Conservation (phyloP, 1,284 basidiomycete species). For the Pseudozyma flocculosa region DNA sequence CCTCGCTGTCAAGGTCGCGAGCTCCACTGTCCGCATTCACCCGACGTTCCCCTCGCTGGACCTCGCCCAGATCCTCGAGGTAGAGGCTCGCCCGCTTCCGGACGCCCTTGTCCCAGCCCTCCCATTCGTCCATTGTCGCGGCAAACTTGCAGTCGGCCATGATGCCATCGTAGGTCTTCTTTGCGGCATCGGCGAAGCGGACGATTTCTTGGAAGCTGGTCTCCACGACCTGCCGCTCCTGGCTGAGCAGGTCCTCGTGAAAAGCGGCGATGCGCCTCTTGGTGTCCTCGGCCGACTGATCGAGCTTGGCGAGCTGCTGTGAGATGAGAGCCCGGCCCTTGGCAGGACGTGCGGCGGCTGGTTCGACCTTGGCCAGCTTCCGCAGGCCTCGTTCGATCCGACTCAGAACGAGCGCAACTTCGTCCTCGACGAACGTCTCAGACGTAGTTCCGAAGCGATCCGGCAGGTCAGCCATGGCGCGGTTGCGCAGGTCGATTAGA, state of each 20-base stretch:
- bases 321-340: constrained; percentile 26
- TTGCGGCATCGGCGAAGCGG: constrained; percentile 31
- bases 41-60: constrained; percentile 23
- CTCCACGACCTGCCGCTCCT: constrained; percentile 38
- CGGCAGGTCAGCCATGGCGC: constrained; percentile 30
- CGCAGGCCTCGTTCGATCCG: constrained; percentile 36
- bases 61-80: constrained; percentile 27
- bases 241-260: constrained; percentile 22
- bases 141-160: constrained; percentile 50
- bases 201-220: constrained; percentile 39
- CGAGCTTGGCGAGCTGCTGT: constrained; percentile 33
- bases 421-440: constrained; percentile 46
- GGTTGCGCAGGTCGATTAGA: constrained; percentile 38
- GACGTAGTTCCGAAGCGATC: constrained; percentile 45
- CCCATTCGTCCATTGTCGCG: constrained; percentile 45
- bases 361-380: constrained; percentile 22
- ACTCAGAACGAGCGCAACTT: constrained; percentile 36
- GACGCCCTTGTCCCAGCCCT: constrained; percentile 51
- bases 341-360: constrained; percentile 9
- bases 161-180: constrained; percentile 35
- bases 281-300: constrained; percentile 22
- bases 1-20: constrained; percentile 23
- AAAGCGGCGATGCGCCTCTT: constrained; percentile 34
- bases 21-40: constrained; percentile 20
- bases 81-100: constrained; percentile 30